Base-by-base conservation (phyloP, 306 rosid genomes). In the Neltuma alba region DNA sequence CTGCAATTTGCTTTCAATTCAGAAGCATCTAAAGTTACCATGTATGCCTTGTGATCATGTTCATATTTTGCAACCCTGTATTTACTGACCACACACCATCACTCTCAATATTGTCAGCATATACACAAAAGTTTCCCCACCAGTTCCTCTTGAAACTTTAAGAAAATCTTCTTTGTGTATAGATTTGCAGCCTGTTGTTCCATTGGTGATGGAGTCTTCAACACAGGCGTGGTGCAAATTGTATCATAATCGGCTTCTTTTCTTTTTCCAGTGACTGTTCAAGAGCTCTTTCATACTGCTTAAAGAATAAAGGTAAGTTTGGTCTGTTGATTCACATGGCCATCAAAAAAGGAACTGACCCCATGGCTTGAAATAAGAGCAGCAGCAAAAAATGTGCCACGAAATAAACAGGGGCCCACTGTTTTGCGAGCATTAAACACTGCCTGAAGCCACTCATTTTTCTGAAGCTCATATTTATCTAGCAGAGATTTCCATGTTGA, bases 391-490 rank as follows among this genome's bases (percentile, higher is more conserved):
- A 89, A 92, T 58, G 97, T 87, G 40, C 87, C 92, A 71, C 52
- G 94, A 55, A 92, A 89, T 86, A 88, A 92, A 71, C 87, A 92
- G 63, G 97, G 97, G 79, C 94, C 97, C 97, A 94, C 89, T 83
- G 87, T 91, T 81, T 84, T 84, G 70, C 92, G 88, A 82, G 97
- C 97, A 84, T 85, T 87, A 85, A 87, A 92, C 70, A 92, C 97
- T 38, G 94, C 94, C 85, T 79, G 90, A 52, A 89, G 92, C 97
- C 97, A 92, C 55, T 92, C 97, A 84, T 87, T 92, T 78, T 82
- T 85, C 54, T 42, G 87, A 27, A 89, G 91, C 80, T 82, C 83
- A 42, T 89, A 92, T 80, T 75, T 87, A 72, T 85, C 87, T 44
- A 89, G 84, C 72, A 92, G 88, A 76, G 87, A 84, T 5, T 64